Evolutionary conservation across 2,329 filamentous ascomycete species (phyloP).

Genomic region (Ceratocystis variospora): DNA sequence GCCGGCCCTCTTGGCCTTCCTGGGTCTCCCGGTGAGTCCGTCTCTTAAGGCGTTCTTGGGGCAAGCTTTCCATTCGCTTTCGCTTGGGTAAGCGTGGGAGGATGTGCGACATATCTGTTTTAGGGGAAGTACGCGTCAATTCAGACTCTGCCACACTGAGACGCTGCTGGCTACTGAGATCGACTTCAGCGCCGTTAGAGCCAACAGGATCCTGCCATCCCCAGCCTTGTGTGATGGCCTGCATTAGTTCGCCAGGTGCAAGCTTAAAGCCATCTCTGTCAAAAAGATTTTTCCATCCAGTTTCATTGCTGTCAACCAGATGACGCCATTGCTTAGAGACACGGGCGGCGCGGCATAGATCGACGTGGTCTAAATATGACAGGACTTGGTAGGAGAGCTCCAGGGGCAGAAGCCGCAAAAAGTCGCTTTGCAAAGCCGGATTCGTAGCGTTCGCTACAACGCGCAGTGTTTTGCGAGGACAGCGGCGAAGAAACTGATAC

Average conservation of each 20-base stretch:
- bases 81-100: constrained; percentile 30
- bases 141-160: constrained; percentile 42
- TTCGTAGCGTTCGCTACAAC: constrained; percentile 85
- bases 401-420: constrained; percentile 66
- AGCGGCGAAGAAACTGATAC: constrained; percentile 84
- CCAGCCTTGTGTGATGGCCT: constrained; percentile 84
- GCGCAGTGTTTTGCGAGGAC: constrained; percentile 74
- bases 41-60: constrained; percentile 40
- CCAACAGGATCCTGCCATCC: constrained; percentile 87
- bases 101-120: constrained; percentile 20
- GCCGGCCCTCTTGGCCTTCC: not conserved
- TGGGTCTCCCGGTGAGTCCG: constrained; percentile 31
- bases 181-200: constrained; percentile 60
- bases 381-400: constrained; percentile 82
- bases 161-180: constrained; percentile 50
- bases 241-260: constrained; percentile 67
- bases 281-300: constrained; percentile 86
- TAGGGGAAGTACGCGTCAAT: constrained; percentile 22
- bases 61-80: constrained; percentile 30
- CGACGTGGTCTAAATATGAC: constrained; percentile 70
- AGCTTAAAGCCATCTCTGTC: constrained; percentile 71
- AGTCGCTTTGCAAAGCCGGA: constrained; percentile 87
- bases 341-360: constrained; percentile 78
- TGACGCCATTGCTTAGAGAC: constrained; percentile 91
- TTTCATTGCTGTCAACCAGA: constrained; percentile 84